A percentile compares a stretch with the other conserved stretches of the same genome.
phyloP scores from a whole-genome alignment of 495 filamentous ascomycete genomes.

The Clavariopsis aquatica region DNA sequence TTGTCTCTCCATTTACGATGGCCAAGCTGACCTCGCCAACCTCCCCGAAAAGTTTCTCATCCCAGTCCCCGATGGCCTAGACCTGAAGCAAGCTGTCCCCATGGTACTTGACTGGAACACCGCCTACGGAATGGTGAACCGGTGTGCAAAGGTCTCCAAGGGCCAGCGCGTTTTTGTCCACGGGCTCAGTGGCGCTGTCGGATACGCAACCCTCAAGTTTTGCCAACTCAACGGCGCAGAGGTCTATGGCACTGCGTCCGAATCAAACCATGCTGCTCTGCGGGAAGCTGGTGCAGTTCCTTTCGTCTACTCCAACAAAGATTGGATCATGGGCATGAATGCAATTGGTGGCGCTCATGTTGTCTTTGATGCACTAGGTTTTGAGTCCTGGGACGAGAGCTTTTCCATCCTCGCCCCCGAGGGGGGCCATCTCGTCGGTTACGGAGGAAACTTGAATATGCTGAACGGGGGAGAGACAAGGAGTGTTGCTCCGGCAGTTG shows the following conservation, averaged over 20 bases:
- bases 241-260: constrained; percentile 49
- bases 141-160: constrained; percentile 41
- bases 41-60: constrained; percentile 48
- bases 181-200: constrained; percentile 50
- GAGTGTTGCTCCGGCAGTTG: constrained; percentile 36
- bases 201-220: constrained; percentile 43
- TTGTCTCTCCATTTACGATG: constrained; percentile 48
- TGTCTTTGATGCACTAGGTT: constrained; percentile 51
- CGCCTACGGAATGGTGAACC: constrained; percentile 48
- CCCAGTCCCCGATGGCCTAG: constrained; percentile 43
- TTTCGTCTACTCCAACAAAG: constrained; percentile 50
- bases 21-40: constrained; percentile 47
- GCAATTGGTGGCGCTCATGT: constrained; percentile 46
- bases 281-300: constrained; percentile 38
- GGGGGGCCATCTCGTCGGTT: constrained; percentile 34
- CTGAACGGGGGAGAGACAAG: constrained; percentile 28
- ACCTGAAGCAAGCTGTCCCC: constrained; percentile 42
- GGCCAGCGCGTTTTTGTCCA: constrained; percentile 52
- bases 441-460: constrained; percentile 36
- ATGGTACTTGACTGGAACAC: constrained; percentile 48
- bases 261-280: constrained; percentile 46
- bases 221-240: constrained; percentile 45
- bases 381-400: constrained; percentile 44
- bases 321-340: constrained; percentile 50
- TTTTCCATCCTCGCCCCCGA: constrained; percentile 1